phyloP scores from a whole-genome alignment of 2,329 filamentous ascomycete species.

The Paraconiothyrium sp. region DNA sequence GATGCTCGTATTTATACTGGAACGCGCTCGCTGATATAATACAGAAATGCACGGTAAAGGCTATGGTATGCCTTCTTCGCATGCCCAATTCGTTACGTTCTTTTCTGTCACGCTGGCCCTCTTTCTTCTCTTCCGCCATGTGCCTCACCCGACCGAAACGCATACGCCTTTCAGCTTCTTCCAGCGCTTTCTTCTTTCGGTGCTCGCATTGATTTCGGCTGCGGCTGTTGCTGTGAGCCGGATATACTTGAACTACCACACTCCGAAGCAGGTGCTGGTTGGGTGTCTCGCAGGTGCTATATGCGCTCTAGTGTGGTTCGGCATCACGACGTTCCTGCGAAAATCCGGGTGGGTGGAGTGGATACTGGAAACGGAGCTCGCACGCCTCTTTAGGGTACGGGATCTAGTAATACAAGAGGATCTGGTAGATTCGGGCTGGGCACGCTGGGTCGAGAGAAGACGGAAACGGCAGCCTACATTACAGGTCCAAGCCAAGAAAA shows the following conservation, averaged over 20 bases:
- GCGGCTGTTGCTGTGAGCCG: slow-evolving; percentile 77
- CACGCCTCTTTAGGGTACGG: slow-evolving; percentile 74
- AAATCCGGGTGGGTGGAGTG: slow-evolving; percentile 75
- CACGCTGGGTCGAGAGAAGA: slow-evolving; percentile 77
- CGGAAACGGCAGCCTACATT: slow-evolving; percentile 29
- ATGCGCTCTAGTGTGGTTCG: slow-evolving; percentile 83
- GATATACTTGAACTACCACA: slow-evolving; percentile 94
- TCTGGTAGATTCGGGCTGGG: slow-evolving; percentile 90
- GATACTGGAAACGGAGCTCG: slow-evolving; percentile 72
- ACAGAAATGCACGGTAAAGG: slow-evolving; percentile 82
- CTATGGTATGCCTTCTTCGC: slow-evolving; percentile 96
- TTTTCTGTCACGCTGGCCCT: slow-evolving; percentile 86
- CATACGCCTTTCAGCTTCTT: slow-evolving; percentile 66
- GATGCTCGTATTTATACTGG: slow-evolving; percentile 15
- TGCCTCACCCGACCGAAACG: slow-evolving; percentile 56
- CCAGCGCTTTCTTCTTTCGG: slow-evolving; percentile 67
- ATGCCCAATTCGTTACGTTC: slow-evolving; percentile 93
- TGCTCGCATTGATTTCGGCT: slow-evolving; percentile 52
- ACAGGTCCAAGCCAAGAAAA: slow-evolving; percentile 39
- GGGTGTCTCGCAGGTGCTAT: slow-evolving; percentile 75
- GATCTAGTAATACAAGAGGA: slow-evolving; percentile 91
- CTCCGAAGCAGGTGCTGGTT: slow-evolving; percentile 83
- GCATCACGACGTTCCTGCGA: slow-evolving; percentile 72
- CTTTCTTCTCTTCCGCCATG: slow-evolving; percentile 84
- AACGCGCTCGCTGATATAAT: slow-evolving; percentile 16